Evolutionary conservation across 805 yeast species (phyloP).

Genomic region (Hanseniaspora nectarophila): DNA sequence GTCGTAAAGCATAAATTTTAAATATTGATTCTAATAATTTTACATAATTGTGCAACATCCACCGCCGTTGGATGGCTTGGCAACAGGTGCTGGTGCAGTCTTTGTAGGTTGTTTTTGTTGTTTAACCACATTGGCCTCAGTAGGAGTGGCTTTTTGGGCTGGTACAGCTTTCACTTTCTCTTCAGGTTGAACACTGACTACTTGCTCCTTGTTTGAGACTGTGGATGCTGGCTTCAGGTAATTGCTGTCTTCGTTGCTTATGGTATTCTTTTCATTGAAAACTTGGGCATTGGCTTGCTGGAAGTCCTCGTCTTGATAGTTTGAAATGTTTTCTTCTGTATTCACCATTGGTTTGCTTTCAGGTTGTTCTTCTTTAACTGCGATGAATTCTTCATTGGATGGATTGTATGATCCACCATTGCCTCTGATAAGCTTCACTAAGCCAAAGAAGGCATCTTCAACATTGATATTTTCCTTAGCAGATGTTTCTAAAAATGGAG

Average conservation of each 20-base stretch:
- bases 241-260: background rate
- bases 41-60: conserved; percentile 18
- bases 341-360: background rate
- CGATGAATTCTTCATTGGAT: conserved; percentile 17
- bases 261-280: background rate
- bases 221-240: background rate
- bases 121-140: no score
- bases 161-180: no score
- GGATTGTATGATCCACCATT: conserved; percentile 27
- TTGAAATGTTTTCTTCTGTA: background rate
- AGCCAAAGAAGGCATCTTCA: conserved; percentile 64
- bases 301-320: background rate
- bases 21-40: background rate
- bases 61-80: conserved; percentile 10
- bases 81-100: background rate
- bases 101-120: background rate
- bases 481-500: conserved; percentile 79
- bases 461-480: conserved; percentile 88
- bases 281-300: background rate
- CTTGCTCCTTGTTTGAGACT: conserved; percentile 1
- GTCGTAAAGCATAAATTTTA: no score
- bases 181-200: background rate
- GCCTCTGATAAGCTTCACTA: conserved; percentile 47
- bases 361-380: conserved; percentile 9
- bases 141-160: no score